Percentiles rank a stretch among this genome's conserved stretches.
These are phyloP conservation scores for Euphorbia neoarborescens DNA, from an alignment of 441 rosid species.

Conservation along the genomic window DNA sequence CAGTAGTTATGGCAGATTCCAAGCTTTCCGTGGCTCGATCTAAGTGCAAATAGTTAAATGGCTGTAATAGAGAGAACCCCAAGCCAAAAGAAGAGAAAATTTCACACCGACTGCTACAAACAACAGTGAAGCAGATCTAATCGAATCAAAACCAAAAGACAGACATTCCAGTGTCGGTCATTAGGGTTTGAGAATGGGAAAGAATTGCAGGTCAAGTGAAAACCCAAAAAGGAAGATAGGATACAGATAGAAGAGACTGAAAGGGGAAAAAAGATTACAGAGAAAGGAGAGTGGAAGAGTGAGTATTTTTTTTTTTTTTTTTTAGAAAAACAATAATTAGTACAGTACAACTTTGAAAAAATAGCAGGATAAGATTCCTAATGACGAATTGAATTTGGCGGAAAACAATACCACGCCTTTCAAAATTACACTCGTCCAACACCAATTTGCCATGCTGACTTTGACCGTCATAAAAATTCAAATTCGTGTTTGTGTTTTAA, in stretches of 20 bases:
- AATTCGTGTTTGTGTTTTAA: too few species aligned
- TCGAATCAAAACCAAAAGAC: slow-evolving; percentile 6
- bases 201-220: background rate
- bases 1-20: slow-evolving; percentile 16
- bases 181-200: slow-evolving; percentile 1
- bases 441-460: too few species aligned
- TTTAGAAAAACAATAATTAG: too few species aligned
- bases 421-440: background rate
- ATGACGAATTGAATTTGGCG: slow-evolving; percentile 1
- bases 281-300: background rate
- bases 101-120: background rate
- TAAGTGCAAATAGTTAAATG: slow-evolving; percentile 6
- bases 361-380: background rate
- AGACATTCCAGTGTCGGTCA: background rate
- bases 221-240: background rate
- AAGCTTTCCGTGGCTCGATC: slow-evolving; percentile 21
- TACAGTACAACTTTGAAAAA: slow-evolving; percentile 1
- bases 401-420: background rate
- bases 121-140: slow-evolving; percentile 29
- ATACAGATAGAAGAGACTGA: slow-evolving; percentile 6
- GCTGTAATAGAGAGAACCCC: background rate
- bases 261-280: background rate
- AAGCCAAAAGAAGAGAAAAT: background rate
- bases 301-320: background rate
- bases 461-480: too few species aligned